A percentile compares a stretch with the other conserved stretches of the same genome.
Conservation (phyloP, 805 yeast species). For the Pichia thaimueangensis region DNA sequence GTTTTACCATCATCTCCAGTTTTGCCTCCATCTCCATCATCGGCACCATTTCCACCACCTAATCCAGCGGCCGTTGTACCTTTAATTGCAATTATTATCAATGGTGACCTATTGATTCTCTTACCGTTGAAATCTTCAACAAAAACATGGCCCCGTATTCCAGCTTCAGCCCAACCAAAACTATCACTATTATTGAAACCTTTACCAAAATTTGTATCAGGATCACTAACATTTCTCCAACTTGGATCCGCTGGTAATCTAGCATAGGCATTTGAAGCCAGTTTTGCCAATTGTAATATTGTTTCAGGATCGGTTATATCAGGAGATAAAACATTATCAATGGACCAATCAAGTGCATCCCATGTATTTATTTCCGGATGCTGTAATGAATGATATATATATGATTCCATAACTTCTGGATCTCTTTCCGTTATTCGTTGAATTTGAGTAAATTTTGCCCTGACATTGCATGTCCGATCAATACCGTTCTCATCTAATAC, state of each 20-base stretch:
- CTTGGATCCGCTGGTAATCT: slow-evolving; percentile 68
- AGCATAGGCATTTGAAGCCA: slow-evolving; percentile 91
- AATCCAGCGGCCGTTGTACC: slow-evolving; percentile 86
- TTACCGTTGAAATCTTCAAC: slow-evolving; percentile 33
- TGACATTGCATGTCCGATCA: slow-evolving; percentile 15
- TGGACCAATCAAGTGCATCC: slow-evolving; percentile 59
- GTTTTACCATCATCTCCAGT: slow-evolving; percentile 53
- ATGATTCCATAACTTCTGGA: slow-evolving; percentile 63
- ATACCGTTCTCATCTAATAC: slow-evolving; percentile 2
- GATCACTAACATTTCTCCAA: slow-evolving; percentile 60
- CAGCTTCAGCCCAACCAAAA: slow-evolving; percentile 84
- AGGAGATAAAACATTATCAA: slow-evolving; percentile 53
- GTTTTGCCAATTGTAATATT: slow-evolving; percentile 65
- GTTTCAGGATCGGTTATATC: slow-evolving; percentile 71
- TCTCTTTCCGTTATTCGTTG: slow-evolving; percentile 39
- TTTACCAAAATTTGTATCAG: slow-evolving; percentile 6
- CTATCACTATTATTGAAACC: slow-evolving; percentile 48
- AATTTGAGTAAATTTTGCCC: slow-evolving; percentile 12
- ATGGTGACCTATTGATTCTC: slow-evolving; percentile 32
- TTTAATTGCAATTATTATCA: slow-evolving; percentile 72
- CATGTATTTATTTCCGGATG: slow-evolving; percentile 28
- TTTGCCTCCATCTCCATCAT: slow-evolving; percentile 33
- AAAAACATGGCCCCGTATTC: slow-evolving; percentile 88
- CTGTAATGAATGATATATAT: slow-evolving; percentile 48
- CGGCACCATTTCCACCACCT: slow-evolving; percentile 39